A percentile compares a stretch with the other conserved stretches of the same genome.
Evolutionary conservation across 805 yeast genomes (phyloP).

Genomic region (Metschnikowia shivogae): DNA sequence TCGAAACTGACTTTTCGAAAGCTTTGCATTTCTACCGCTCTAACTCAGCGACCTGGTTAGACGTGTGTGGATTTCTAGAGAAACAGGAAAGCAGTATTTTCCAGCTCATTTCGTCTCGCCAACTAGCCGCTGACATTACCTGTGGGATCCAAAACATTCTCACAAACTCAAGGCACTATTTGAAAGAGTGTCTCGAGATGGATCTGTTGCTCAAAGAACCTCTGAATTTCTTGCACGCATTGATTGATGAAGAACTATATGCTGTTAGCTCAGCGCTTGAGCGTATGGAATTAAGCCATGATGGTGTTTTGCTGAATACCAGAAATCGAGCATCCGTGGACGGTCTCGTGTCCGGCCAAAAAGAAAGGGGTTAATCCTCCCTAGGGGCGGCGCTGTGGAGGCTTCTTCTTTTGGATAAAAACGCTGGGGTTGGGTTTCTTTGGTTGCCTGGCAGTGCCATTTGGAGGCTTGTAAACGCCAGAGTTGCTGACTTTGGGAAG

Average conservation of each 20-base stretch:
- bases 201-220: not conserved
- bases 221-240: slow-evolving; percentile 1
- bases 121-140: not conserved
- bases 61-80: slow-evolving; percentile 19
- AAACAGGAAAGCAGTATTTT: slow-evolving; percentile 26
- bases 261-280: slow-evolving; percentile 11
- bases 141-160: slow-evolving; percentile 3
- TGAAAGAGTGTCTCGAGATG: not conserved
- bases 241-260: slow-evolving; percentile 7
- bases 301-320: not conserved
- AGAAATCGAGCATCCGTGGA: not conserved
- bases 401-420: slow-evolving; percentile 12
- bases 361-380: not conserved
- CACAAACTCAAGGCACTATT: not conserved
- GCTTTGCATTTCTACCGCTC: slow-evolving; percentile 28
- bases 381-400: slow-evolving; percentile 8
- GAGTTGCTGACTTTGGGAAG: slow-evolving; percentile 10
- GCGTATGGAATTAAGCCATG: not conserved
- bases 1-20: slow-evolving; percentile 22
- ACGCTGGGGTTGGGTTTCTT: slow-evolving; percentile 7
- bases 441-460: not conserved
- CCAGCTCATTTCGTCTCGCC: slow-evolving; percentile 4
- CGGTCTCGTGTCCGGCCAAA: not conserved
- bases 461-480: slow-evolving; percentile 11
- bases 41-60: slow-evolving; percentile 27